Percentiles rank a stretch among this genome's conserved stretches.
These are phyloP conservation scores for Aaosphaeria arxii DNA, from an alignment of 2,329 filamentous ascomycete genomes.

Conservation along the genomic window DNA sequence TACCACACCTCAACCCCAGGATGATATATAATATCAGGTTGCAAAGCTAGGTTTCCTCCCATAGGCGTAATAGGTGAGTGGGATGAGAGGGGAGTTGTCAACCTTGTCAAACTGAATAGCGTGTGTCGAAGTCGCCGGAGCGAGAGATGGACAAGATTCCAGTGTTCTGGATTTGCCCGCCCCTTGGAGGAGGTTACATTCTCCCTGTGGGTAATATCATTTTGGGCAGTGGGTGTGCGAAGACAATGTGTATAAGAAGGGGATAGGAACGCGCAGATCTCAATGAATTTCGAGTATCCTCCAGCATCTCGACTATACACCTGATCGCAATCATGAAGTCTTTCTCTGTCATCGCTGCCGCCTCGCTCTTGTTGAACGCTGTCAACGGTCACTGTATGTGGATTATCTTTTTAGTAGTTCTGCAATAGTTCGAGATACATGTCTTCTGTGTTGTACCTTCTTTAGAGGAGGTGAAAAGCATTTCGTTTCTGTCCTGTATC, in stretches of 20 bases:
- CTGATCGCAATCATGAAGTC: slow-evolving; percentile 16
- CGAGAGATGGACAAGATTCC: too few species aligned
- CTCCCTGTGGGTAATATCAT: slow-evolving; percentile 17
- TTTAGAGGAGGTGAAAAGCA: too few species aligned
- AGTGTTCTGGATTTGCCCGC: slow-evolving; percentile 1
- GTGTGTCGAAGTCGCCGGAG: too few species aligned
- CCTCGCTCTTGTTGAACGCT: slow-evolving; percentile 12
- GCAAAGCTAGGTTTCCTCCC: slow-evolving; percentile 5
- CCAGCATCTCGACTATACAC: not conserved
- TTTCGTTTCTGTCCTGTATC: too few species aligned
- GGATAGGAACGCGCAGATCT: not conserved
- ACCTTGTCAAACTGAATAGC: too few species aligned
- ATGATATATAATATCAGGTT: slow-evolving; percentile 14
- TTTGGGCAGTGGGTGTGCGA: not conserved
- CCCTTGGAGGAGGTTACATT: slow-evolving; percentile 4
- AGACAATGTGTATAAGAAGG: slow-evolving; percentile 8
- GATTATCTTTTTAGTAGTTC: not conserved
- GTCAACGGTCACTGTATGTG: slow-evolving; percentile 19
- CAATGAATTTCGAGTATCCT: too few species aligned
- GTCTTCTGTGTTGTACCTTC: too few species aligned
- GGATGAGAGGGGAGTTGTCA: too few species aligned
- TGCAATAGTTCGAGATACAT: too few species aligned
- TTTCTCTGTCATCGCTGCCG: slow-evolving; percentile 13
- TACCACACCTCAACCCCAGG: slow-evolving; percentile 2
- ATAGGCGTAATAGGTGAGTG: too few species aligned